Conservation (phyloP, 2,329 filamentous ascomycete genomes). For the Thermochaetoides dissita region DNA sequence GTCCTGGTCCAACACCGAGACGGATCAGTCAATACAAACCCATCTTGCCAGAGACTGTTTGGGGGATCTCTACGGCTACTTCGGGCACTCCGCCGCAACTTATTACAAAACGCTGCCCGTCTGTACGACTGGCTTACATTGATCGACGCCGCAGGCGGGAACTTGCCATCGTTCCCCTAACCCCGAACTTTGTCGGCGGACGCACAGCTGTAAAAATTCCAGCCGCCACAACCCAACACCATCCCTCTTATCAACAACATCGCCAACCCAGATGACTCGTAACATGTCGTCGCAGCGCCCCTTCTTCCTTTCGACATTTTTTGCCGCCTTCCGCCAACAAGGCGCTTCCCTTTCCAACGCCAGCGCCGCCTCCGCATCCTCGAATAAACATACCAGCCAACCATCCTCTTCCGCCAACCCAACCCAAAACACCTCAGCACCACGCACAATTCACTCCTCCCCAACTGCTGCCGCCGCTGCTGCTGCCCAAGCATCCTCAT, state of each 20-base stretch:
- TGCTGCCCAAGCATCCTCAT: constrained; percentile 7
- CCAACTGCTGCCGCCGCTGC: constrained; percentile 3
- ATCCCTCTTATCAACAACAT: no score
- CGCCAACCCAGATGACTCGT: constrained; percentile 1
- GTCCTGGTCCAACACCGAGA: no score
- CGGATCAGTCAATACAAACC: no score
- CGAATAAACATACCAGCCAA: constrained; percentile 25
- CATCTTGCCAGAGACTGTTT: no score
- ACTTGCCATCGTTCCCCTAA: no score
- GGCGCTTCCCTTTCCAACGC: constrained; percentile 18
- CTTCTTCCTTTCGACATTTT: constrained; percentile 42
- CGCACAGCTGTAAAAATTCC: background rate
- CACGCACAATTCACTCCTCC: constrained; percentile 7
- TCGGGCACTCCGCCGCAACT: no score
- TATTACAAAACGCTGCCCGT: no score
- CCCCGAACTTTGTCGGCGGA: no score
- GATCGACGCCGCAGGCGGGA: no score
- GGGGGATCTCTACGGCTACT: no score
- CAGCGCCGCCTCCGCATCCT: constrained; percentile 17
- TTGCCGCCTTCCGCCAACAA: constrained; percentile 39
- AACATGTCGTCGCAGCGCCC: constrained; percentile 39
- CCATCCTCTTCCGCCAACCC: constrained; percentile 10
- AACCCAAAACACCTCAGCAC: constrained; percentile 9
- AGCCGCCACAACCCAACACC: background rate
- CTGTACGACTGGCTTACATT: no score